Conservation (phyloP, 2,329 filamentous ascomycete species). For the Sclerotinia spermophila region DNA sequence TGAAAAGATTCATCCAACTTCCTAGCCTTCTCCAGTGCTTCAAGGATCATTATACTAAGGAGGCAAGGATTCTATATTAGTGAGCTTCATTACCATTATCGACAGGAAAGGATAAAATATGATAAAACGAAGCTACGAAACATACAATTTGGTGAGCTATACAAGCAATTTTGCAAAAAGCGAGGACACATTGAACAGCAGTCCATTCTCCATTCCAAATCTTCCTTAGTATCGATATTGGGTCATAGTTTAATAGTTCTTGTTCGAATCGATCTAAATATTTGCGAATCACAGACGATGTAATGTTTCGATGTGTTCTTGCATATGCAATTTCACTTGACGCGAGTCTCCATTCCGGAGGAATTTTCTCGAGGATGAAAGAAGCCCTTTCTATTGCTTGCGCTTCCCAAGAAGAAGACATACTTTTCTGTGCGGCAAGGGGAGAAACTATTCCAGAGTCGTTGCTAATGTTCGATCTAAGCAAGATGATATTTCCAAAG, state of each 20-base stretch:
- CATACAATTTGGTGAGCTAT: slow-evolving; percentile 50
- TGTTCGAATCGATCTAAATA: slow-evolving; percentile 17
- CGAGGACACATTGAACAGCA: slow-evolving; percentile 48
- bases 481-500: neutral
- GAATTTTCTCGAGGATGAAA: slow-evolving; percentile 2
- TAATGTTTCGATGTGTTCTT: slow-evolving; percentile 1
- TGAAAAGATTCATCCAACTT: slow-evolving; percentile 43
- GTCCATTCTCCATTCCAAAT: slow-evolving; percentile 51
- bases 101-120: slow-evolving; percentile 25
- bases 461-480: neutral
- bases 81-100: neutral
- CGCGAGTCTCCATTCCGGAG: slow-evolving; percentile 5
- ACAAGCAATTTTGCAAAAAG: slow-evolving; percentile 51
- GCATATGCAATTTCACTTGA: neutral
- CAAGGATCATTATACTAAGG: slow-evolving; percentile 33
- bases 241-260: slow-evolving; percentile 55
- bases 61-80: slow-evolving; percentile 51
- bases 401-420: slow-evolving; percentile 1
- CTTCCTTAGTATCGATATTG: slow-evolving; percentile 49
- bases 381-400: slow-evolving; percentile 9
- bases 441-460: neutral
- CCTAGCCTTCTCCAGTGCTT: slow-evolving; percentile 42
- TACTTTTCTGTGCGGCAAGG: neutral
- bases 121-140: neutral
- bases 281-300: slow-evolving; percentile 36